Percentiles rank a stretch among this genome's conserved stretches.
Conservation (phyloP, 257 asterid genomes). For the Solanum corneliomulleri region DNA sequence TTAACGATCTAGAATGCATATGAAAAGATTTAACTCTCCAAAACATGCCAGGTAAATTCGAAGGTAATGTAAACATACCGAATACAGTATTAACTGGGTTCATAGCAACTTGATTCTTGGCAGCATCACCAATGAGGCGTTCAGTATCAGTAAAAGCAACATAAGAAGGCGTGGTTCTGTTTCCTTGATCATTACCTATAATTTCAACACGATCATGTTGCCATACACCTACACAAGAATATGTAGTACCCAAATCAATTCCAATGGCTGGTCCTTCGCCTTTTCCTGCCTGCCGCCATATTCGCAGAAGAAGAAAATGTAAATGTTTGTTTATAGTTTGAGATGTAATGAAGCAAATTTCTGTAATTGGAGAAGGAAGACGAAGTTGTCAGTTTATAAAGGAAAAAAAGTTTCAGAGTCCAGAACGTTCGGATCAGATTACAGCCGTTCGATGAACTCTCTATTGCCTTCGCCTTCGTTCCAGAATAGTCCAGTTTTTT, state of each 20-base stretch:
- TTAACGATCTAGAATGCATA: too few relatives aligned
- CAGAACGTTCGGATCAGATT: slow-evolving; percentile 4
- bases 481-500: neutral
- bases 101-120: slow-evolving; percentile 24
- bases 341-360: neutral
- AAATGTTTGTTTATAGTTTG: neutral
- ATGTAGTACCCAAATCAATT: slow-evolving; percentile 18
- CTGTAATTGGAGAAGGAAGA: neutral
- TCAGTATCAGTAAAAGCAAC: slow-evolving; percentile 21
- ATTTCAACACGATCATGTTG: slow-evolving; percentile 24
- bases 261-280: slow-evolving; percentile 23
- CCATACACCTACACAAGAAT: slow-evolving; percentile 28
- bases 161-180: slow-evolving; percentile 22
- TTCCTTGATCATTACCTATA: slow-evolving; percentile 24
- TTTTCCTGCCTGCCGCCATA: slow-evolving; percentile 1
- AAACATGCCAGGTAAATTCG: too few relatives aligned
- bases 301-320: too few relatives aligned
- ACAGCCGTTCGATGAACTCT: neutral
- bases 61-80: neutral
- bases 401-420: neutral
- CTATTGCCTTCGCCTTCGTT: neutral
- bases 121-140: slow-evolving; percentile 24
- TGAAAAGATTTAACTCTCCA: too few relatives aligned
- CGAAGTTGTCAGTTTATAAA: neutral
- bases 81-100: slow-evolving; percentile 20